Percentiles rank a stretch among this genome's conserved stretches.
Evolutionary conservation across 352 stramenopile species (phyloP).

Genomic region (Phytophthora citricola): DNA sequence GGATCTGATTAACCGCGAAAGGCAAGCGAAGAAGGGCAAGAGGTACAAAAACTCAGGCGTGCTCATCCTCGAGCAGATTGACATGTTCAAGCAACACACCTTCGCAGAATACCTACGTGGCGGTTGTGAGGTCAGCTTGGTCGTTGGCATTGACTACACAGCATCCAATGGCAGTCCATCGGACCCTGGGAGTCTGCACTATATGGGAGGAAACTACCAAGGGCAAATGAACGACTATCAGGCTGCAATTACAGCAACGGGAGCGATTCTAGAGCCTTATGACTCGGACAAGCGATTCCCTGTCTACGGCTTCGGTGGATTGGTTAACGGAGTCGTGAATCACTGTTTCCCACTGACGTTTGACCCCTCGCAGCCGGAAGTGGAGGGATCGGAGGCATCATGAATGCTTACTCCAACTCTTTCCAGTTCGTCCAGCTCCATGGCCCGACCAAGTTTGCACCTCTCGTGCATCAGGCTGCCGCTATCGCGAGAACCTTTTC

Average conservation of each 20-base stretch:
- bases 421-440: slow-evolving; percentile 75
- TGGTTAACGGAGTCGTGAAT: slow-evolving; percentile 65
- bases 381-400: slow-evolving; percentile 68
- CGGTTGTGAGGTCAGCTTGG: slow-evolving; percentile 77
- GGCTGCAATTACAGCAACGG: slow-evolving; percentile 68
- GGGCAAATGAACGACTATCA: slow-evolving; percentile 86
- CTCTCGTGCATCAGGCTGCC: slow-evolving; percentile 69
- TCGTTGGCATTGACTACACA: slow-evolving; percentile 88
- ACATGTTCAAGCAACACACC: slow-evolving; percentile 71
- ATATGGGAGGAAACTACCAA: slow-evolving; percentile 54
- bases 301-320: slow-evolving; percentile 82
- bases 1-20: slow-evolving; percentile 72
- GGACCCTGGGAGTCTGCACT: slow-evolving; percentile 66
- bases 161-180: slow-evolving; percentile 61
- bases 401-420: slow-evolving; percentile 66
- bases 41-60: slow-evolving; percentile 80
- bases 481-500: slow-evolving; percentile 68
- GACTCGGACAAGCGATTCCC: slow-evolving; percentile 81
- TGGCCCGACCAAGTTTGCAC: slow-evolving; percentile 83
- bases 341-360: slow-evolving; percentile 83
- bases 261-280: slow-evolving; percentile 77
- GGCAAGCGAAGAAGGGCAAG: slow-evolving; percentile 74
- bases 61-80: slow-evolving; percentile 57
- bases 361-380: slow-evolving; percentile 64
- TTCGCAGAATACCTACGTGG: slow-evolving; percentile 78